Base-by-base conservation (phyloP, 768 basidiomycete genomes). In the Hemileccinum rubropunctum region DNA sequence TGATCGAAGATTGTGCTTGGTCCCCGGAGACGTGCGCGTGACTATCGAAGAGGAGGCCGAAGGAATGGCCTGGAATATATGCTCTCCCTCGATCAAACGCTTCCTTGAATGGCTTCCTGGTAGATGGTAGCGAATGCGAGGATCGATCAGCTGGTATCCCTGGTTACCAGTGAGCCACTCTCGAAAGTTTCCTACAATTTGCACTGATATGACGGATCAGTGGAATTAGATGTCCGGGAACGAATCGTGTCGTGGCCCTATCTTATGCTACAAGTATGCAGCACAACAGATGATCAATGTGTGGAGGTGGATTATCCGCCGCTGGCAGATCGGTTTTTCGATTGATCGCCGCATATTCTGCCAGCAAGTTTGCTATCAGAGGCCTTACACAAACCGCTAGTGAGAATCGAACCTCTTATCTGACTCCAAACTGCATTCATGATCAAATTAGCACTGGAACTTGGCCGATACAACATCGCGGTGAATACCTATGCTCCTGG, bases 291-390 rank as follows among this genome's bases (percentile, higher is more conserved):
- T 34, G 32, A 33, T 42, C 28, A 50, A 61, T 73, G 0, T 64
- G 64, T 4, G 75, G 79, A 8, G 79, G 1, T 69, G 76, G n/a
- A 80, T 85, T 52, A 73, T 84, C 61, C 3, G 0, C 32, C 3
- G 11, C 7, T 0, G 60, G 55, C 2, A 55, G 44, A 23, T 4
- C 4, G 3, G 51, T 47, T 10, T 3, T 13, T 2, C 20, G 28
- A 6, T 32, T 44, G 14, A 3, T 3, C 4, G 28, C 11, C 9
- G 13, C 45, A 0, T 76, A 76, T 44, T 53, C 47, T 32, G 58
- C 70, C 7, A 66, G 69, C 21, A 76, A 76, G 48, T 74, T 70
- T 30, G 71, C 71, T 6, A 54, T 76, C 32, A 63, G 72, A 27
- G 69, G 69, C 1, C 45, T 76, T 2, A 76, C 72, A 6, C 74